Conservation (phyloP, 768 basidiomycete species). For the Auricularia heimuer region DNA sequence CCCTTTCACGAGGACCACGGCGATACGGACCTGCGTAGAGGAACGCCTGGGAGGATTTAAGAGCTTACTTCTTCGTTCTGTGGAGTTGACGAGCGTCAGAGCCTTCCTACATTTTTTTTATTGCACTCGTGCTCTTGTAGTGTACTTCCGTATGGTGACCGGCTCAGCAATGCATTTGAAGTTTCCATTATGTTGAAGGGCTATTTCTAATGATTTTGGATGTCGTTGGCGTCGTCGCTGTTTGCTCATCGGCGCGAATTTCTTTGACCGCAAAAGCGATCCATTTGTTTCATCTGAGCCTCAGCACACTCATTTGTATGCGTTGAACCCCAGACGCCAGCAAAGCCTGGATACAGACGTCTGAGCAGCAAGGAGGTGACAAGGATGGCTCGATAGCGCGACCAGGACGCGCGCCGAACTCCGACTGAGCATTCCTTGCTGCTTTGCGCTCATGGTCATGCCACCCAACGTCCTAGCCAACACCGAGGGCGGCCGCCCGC, state of each 20-base stretch:
- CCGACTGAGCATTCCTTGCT: not conserved
- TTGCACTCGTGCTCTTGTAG: not conserved
- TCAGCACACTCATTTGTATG: too few species aligned
- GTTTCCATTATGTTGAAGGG: not conserved
- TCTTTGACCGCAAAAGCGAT: too few species aligned
- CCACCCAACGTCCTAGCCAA: constrained; percentile 1
- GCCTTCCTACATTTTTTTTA: not conserved
- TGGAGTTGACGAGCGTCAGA: constrained; percentile 1
- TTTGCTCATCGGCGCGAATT: too few species aligned
- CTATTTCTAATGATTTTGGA: too few species aligned
- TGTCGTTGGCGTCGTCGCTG: too few species aligned
- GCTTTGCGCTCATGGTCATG: not conserved
- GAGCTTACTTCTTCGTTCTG: not conserved
- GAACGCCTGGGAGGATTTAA: not conserved
- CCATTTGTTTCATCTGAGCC: too few species aligned
- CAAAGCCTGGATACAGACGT: too few species aligned
- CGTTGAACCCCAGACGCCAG: too few species aligned
- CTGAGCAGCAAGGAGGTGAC: too few species aligned
- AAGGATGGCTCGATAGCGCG: too few species aligned
- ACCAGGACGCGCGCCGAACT: not conserved
- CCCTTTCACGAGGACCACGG: not conserved
- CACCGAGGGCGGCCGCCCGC: constrained; percentile 6
- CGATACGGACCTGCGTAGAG: not conserved
- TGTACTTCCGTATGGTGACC: not conserved
- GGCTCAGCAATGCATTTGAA: not conserved